Conservation (phyloP, 768 basidiomycete species). For the Kwoniella heveanensis region DNA sequence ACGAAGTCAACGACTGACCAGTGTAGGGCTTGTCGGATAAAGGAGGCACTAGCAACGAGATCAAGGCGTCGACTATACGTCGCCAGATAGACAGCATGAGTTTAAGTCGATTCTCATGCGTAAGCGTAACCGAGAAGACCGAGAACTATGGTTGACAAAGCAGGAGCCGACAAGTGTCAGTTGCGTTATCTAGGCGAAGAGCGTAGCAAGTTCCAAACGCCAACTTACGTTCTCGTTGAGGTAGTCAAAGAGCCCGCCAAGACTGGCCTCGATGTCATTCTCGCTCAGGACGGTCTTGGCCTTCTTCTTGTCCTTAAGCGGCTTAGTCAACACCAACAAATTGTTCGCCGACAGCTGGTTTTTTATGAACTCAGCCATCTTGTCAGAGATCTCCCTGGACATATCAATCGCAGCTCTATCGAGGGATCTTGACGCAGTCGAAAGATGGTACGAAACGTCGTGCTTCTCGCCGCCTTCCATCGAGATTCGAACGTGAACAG, state of each 20-base stretch:
- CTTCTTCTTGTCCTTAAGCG: constrained; percentile 50
- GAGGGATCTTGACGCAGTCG: constrained; percentile 38
- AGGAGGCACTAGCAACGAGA: constrained; percentile 52
- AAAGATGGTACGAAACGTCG: constrained; percentile 48
- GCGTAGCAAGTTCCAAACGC: too few relatives aligned
- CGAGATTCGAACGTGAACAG: constrained; percentile 43
- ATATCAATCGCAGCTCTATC: constrained; percentile 48
- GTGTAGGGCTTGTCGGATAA: constrained; percentile 46
- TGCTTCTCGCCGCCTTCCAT: constrained; percentile 52
- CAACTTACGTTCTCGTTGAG: constrained; percentile 53
- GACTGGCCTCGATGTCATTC: constrained; percentile 45
- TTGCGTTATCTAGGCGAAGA: too few relatives aligned
- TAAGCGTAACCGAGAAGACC: constrained; percentile 49
- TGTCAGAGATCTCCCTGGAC: constrained; percentile 47
- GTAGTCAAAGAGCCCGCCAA: constrained; percentile 50
- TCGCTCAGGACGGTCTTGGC: constrained; percentile 36
- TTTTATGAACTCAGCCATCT: constrained; percentile 49
- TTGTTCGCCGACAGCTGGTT: constrained; percentile 27
- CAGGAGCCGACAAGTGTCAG: background rate
- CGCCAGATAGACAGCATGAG: constrained; percentile 51
- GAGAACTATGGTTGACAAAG: constrained; percentile 46
- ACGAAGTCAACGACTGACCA: constrained; percentile 16
- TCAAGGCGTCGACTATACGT: constrained; percentile 47
- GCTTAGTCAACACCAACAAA: constrained; percentile 37
- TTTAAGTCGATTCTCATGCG: constrained; percentile 28